Evolutionary conservation across 768 basidiomycete species (phyloP), one percentile per base, ranked within the genome.

Genomic region (Gloeostereum incarnatum): DNA sequence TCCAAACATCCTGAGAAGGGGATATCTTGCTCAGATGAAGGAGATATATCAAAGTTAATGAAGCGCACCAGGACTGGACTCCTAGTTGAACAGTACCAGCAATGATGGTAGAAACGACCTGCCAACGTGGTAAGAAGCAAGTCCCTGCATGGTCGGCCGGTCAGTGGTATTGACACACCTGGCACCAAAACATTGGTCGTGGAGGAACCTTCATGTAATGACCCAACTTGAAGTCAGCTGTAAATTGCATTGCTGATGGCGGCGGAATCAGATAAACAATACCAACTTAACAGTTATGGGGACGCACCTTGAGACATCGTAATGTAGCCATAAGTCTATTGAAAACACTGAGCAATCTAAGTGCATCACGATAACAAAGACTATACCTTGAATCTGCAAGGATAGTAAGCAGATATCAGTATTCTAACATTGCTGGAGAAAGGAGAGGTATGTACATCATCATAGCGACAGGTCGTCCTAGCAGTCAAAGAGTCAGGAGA

Each of bases 71-170:
- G 1, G 61, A 55, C 49, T 82, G 80, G 11, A 83, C 77, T 10
- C 68, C 76, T 4, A 82, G 63, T 43, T 81, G 81, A 6, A 76
- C 72, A 1, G 78, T 80, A 27, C 75, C 79, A 1, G 79, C 74
- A 18, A 84, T 50, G 4, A 68, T 43, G 4, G 70, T 65, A 16
- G 74, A 81, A 29, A 74, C 49, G 24, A 86, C 59, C 57, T 81
- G 68, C 17, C 50, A 55, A 53, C 56, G 21, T 7, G 6, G n/a
- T n/a, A 16, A 18, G n/a, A 18, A 5, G 14, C 5, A 24, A 8
- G 22, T 34, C n/a, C n/a, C n/a, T n/a, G n/a, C 3, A 38, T 37
- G 31, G 45, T 31, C 31, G 23, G 35, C 8, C 5, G 18, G 26
- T 47, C n/a, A 29, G 27, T 51, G 43, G 21, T 29, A 42, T 23